A percentile compares a stretch with the other conserved stretches of the same genome.
Evolutionary conservation across 2,329 filamentous ascomycete species (phyloP).

Genomic region (Penicillium brevicompactum): DNA sequence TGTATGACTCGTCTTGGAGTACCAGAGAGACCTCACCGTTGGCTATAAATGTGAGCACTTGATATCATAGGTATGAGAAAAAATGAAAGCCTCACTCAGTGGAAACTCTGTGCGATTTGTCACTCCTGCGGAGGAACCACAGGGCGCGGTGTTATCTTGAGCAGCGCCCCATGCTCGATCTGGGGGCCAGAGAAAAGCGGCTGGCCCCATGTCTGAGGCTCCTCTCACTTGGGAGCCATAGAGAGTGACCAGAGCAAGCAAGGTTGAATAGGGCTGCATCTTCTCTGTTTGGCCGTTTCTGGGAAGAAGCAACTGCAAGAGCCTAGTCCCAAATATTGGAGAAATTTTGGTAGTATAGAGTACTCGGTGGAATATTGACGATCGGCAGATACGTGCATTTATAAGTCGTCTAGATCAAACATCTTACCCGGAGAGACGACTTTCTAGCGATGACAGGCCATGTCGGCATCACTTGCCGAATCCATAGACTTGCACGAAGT

Average conservation of each 20-base stretch:
- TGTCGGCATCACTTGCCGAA: neutral
- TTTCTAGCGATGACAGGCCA: neutral
- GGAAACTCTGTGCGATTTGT: slow-evolving; percentile 60
- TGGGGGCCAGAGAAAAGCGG: slow-evolving; percentile 63
- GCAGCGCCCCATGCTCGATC: slow-evolving; percentile 59
- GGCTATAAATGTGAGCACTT: slow-evolving; percentile 36
- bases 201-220: slow-evolving; percentile 54
- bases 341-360: no score
- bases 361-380: neutral
- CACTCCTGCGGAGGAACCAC: slow-evolving; percentile 54
- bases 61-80: neutral
- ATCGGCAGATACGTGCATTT: neutral
- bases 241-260: slow-evolving; percentile 12
- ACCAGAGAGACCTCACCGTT: slow-evolving; percentile 59
- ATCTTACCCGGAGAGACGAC: neutral
- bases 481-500: neutral
- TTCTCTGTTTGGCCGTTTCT: neutral
- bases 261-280: slow-evolving; percentile 2
- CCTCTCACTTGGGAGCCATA: slow-evolving; percentile 3
- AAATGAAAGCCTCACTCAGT: slow-evolving; percentile 48
- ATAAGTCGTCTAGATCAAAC: neutral
- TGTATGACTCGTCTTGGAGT: slow-evolving; percentile 60
- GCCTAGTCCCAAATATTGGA: no score
- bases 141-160: slow-evolving; percentile 60
- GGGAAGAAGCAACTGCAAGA: no score